Percentiles rank a stretch among this genome's conserved stretches.
Conservation (phyloP, 441 rosid species). For the Eutrema salsugineum region DNA sequence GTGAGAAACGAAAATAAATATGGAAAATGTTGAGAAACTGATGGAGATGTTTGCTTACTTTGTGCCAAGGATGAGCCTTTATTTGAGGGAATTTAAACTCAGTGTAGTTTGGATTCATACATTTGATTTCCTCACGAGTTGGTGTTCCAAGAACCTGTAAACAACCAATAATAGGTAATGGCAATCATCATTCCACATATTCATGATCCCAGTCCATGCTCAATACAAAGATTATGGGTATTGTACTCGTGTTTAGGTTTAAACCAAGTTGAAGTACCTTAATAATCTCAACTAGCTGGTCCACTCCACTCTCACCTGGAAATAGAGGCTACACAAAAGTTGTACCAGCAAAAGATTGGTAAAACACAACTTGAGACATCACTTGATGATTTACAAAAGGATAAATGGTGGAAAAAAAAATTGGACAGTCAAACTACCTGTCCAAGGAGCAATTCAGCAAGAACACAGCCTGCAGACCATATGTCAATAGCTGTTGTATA, state of each 20-base stretch:
- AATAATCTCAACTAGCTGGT: conserved; percentile 95
- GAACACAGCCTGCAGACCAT: conserved; percentile 56
- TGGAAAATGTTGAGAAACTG: neutral
- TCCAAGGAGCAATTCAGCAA: conserved; percentile 51
- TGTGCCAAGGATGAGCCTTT: conserved; percentile 97
- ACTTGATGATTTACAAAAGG: neutral
- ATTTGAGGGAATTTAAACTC: conserved; percentile 94
- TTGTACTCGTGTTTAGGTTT: neutral
- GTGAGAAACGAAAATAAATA: neutral
- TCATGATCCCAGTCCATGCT: neutral
- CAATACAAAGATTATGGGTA: neutral
- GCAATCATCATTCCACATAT: neutral
- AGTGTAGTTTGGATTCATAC: conserved; percentile 98
- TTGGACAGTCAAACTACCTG: conserved; percentile 33
- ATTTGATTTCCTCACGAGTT: conserved; percentile 92
- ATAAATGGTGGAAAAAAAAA: neutral
- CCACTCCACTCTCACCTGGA: conserved; percentile 98
- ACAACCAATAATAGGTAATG: neutral
- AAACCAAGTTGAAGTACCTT: conserved; percentile 45
- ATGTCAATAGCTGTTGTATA: conserved; percentile 54
- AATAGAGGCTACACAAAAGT: conserved; percentile 36
- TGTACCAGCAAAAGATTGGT: conserved; percentile 29
- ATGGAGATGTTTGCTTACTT: conserved; percentile 45
- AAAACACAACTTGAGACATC: conserved; percentile 13
- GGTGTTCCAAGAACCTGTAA: conserved; percentile 95